A percentile compares a stretch with the other conserved stretches of the same genome.
Conservation (phyloP, 768 basidiomycete genomes). For the Kwoniella sp. region DNA sequence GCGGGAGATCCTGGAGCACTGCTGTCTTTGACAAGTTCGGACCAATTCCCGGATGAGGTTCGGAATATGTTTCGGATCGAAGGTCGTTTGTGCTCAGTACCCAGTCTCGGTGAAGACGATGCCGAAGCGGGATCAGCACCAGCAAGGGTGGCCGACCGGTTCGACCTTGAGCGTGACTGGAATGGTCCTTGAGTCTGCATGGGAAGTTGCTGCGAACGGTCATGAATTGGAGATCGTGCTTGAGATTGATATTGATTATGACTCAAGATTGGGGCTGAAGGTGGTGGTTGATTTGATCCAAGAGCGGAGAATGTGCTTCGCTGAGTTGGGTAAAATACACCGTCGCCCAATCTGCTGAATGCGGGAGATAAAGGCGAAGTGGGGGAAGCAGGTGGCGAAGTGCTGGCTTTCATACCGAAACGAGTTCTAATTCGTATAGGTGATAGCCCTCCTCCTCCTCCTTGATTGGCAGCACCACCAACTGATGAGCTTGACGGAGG, state of each 20-base stretch:
- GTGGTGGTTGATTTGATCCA: neutral
- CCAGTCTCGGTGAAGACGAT: neutral
- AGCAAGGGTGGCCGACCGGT: neutral
- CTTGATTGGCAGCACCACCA: neutral
- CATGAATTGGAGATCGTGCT: neutral
- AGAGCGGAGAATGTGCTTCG: constrained; percentile 20
- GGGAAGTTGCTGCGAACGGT: neutral
- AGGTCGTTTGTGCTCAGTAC: constrained; percentile 25
- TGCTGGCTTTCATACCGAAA: constrained; percentile 2
- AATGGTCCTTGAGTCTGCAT: neutral
- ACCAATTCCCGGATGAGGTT: constrained; percentile 43
- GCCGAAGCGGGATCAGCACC: neutral
- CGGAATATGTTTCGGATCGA: constrained; percentile 44
- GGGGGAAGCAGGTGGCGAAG: constrained; percentile 21
- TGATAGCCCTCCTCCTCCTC: constrained; percentile 6
- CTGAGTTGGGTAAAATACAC: constrained; percentile 14
- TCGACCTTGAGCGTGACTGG: neutral
- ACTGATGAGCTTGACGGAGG: neutral
- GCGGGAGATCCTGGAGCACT: neutral
- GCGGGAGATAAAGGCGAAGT: constrained; percentile 4
- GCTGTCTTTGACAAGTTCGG: constrained; percentile 31
- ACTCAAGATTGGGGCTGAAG: neutral
- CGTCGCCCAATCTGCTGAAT: constrained; percentile 3
- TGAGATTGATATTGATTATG: neutral
- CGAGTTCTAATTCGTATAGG: constrained; percentile 12